Evolutionary conservation across 306 rosid genomes (phyloP).

Genomic region (Boehmeria nivea): DNA sequence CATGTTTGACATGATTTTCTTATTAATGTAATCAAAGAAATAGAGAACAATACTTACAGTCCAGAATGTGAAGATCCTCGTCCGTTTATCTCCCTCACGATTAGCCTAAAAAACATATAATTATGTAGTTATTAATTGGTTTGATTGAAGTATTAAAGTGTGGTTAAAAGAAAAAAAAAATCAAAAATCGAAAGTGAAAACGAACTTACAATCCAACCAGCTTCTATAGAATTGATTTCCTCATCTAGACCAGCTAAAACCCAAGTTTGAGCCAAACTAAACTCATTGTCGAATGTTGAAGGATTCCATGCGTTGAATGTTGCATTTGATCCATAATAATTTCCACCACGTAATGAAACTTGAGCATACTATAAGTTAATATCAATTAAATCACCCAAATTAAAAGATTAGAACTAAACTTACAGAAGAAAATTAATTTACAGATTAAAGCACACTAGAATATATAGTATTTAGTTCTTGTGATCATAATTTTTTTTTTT

Average conservation of each 20-base stretch:
- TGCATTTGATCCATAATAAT: slow-evolving; percentile 15
- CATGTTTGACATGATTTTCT: too few relatives aligned
- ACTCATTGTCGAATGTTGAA: neutral
- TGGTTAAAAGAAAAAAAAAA: too few relatives aligned
- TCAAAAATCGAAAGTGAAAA: too few relatives aligned
- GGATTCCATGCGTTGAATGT: slow-evolving; percentile 19
- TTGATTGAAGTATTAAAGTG: too few relatives aligned
- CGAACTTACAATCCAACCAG: slow-evolving; percentile 19
- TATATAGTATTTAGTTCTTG: too few relatives aligned
- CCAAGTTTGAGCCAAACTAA: slow-evolving; percentile 21
- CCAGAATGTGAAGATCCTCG: slow-evolving; percentile 20
- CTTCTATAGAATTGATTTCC: slow-evolving; percentile 7
- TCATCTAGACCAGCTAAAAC: neutral
- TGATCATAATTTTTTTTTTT: too few relatives aligned
- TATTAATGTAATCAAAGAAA: too few relatives aligned
- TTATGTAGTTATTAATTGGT: too few relatives aligned
- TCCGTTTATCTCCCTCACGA: neutral
- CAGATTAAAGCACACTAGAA: too few relatives aligned
- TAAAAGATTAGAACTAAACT: too few relatives aligned
- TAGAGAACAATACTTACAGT: slow-evolving; percentile 20
- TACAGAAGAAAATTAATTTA: too few relatives aligned
- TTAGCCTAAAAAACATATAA: neutral
- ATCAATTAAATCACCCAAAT: neutral
- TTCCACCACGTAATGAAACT: neutral
- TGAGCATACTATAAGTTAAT: slow-evolving; percentile 10